Evolutionary conservation across 2,329 filamentous ascomycete species (phyloP).

Genomic region (Ascochyta koolunga): DNA sequence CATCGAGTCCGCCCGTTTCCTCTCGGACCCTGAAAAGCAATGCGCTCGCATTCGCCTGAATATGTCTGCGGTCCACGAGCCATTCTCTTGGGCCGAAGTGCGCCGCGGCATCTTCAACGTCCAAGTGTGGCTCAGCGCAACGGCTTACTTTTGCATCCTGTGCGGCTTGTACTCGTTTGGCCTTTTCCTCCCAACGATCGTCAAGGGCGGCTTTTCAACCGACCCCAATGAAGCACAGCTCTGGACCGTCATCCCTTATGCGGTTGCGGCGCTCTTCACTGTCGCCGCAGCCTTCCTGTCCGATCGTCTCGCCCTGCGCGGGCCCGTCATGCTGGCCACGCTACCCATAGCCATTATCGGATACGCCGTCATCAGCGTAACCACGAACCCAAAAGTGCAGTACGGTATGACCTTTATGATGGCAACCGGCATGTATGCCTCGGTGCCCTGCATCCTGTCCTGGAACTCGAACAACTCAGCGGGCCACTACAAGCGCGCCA

Average conservation of each 20-base stretch:
- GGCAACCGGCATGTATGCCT: conserved; percentile 68
- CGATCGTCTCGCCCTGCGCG: conserved; percentile 65
- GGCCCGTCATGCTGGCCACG: conserved; percentile 66
- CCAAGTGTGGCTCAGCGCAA: conserved; percentile 68
- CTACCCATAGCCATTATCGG: conserved; percentile 69
- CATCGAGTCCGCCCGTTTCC: conserved; percentile 60
- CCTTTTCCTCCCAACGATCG: conserved; percentile 70
- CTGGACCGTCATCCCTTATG: conserved; percentile 69
- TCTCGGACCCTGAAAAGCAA: conserved; percentile 59
- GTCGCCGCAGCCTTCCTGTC: conserved; percentile 64
- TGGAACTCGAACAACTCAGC: conserved; percentile 73
- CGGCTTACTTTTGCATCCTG: conserved; percentile 65
- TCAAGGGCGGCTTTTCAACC: conserved; percentile 61
- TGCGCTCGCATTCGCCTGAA: conserved; percentile 57
- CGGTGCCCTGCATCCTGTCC: conserved; percentile 66
- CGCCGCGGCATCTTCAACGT: conserved; percentile 64
- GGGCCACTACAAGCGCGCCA: conserved; percentile 73
- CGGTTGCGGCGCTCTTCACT: conserved; percentile 60
- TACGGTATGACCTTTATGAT: conserved; percentile 73
- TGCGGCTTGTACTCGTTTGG: conserved; percentile 68
- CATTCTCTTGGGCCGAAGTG: conserved; percentile 67
- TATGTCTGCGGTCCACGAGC: conserved; percentile 47
- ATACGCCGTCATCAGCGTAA: conserved; percentile 68
- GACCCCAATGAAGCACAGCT: conserved; percentile 65
- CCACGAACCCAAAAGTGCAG: conserved; percentile 57